phyloP scores from a whole-genome alignment of 129 eudicot species.

The Saussurea involucrata region DNA sequence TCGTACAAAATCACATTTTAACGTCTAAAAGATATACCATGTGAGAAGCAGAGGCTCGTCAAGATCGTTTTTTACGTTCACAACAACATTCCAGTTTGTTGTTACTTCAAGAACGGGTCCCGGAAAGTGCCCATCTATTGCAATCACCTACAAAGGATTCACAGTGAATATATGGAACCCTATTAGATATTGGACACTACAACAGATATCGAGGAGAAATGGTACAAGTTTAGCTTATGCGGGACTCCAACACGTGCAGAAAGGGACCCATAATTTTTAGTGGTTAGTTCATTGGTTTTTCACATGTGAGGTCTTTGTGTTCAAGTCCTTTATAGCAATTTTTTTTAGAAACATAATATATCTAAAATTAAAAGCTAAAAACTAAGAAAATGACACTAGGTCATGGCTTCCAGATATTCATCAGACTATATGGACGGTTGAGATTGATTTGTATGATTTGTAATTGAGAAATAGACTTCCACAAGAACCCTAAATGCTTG shows the following conservation, averaged over 20 bases:
- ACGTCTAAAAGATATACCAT: constrained; percentile 44
- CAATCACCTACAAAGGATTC: constrained; percentile 66
- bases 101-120: constrained; percentile 95
- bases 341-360: too few relatives aligned
- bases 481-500: constrained; percentile 12
- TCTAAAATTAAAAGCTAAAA: too few relatives aligned
- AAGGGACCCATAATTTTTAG: too few relatives aligned
- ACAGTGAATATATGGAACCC: not conserved
- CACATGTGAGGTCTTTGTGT: too few relatives aligned
- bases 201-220: not conserved
- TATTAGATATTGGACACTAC: not conserved
- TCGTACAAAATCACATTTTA: not conserved
- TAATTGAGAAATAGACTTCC: not conserved
- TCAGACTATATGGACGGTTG: too few relatives aligned
- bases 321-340: too few relatives aligned
- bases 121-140: constrained; percentile 78
- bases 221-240: not conserved
- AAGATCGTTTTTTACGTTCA: constrained; percentile 83
- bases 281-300: too few relatives aligned
- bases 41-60: constrained; percentile 93
- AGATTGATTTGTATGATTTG: too few relatives aligned
- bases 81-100: constrained; percentile 91
- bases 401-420: too few relatives aligned
- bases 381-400: too few relatives aligned
- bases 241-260: not conserved